A percentile compares a stretch with the other conserved stretches of the same genome.
Evolutionary conservation across 164 flowering plant genomes (phyloP).

Genomic region (Magnolia officinalis): DNA sequence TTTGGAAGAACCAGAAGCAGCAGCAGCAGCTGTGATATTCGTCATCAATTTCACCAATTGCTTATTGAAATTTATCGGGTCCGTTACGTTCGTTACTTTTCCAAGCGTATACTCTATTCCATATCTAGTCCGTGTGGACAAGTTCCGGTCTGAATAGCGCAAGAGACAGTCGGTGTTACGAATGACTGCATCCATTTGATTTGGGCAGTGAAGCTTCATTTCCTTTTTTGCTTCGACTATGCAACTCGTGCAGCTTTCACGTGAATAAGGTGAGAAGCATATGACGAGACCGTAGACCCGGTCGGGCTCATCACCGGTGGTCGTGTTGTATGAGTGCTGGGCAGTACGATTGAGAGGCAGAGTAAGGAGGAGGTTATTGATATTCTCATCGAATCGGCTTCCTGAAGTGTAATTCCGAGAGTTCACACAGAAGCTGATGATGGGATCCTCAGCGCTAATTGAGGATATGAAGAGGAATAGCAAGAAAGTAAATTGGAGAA

Average conservation of each 20-base stretch:
- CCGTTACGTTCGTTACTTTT: not conserved
- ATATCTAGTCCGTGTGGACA: too few relatives aligned
- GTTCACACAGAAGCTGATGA: not conserved
- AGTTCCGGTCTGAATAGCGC: constrained; percentile 21
- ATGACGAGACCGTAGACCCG: not conserved
- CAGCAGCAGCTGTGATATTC: not conserved
- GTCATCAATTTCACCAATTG: not conserved
- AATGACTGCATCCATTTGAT: constrained; percentile 12
- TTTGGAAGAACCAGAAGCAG: not conserved
- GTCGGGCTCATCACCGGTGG: not conserved
- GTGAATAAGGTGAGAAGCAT: constrained; percentile 7
- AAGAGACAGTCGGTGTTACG: constrained; percentile 31
- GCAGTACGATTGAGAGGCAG: too few relatives aligned
- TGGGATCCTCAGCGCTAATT: not conserved
- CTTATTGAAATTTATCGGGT: not conserved
- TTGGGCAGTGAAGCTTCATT: constrained; percentile 15
- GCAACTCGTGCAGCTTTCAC: constrained; percentile 19
- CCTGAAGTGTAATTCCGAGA: not conserved
- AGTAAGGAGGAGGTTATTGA: too few relatives aligned
- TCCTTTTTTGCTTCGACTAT: constrained; percentile 5
- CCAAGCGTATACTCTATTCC: too few relatives aligned
- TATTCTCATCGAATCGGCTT: not conserved
- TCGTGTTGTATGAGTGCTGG: not conserved
- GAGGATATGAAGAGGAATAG: not conserved
- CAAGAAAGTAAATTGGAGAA: not conserved